Base-by-base conservation (phyloP, 2,329 filamentous ascomycete species). In the Furcasterigmium furcatum region DNA sequence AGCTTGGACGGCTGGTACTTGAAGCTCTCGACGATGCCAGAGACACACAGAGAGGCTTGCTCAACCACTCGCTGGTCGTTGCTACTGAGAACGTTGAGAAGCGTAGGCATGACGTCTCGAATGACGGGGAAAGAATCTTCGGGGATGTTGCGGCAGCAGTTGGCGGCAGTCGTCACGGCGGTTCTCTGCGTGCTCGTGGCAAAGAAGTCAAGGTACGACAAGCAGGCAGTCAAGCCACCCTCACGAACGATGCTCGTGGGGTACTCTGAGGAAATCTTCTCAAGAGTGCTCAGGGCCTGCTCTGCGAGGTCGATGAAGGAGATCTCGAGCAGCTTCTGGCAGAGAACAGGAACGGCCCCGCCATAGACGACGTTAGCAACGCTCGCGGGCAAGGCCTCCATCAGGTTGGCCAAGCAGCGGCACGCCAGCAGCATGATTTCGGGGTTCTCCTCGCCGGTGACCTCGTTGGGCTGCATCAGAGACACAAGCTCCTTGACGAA, bases 391-490 rank as follows among this genome's bases (percentile, higher is more conserved):
- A 99, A 73, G 21, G 92, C 95, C 65, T 99, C 94, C 94, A 99
- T 99, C 45, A 99, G 68, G 63, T 99, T 97, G 48, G 94, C 94
- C 57, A 99, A 79, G 65, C 90, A 97, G 49, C 95, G 87, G 62
- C 94, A 99, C 18, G 94, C 92, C 49, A 97, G 77, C 12, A 99
- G 83, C 92, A 97, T 97, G 50, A 97, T 89, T 65, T 99, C 94
- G 0, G 91, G 88, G 56, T 96, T 96, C 62, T 95, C 91, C 57
- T 95, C 90, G 19, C 84, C 85, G 1, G 73, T 77, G 52, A 88
- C 83, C 46, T 95, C 90, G 60, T 88, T 89, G 3, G 89, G 87
- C 56, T 95, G 87, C 94, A 99, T 97, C 55, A 99, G 71, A 12
- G 77, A 70, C 40, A 99, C 91, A 43, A 99, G 75, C 67, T 99